Evolutionary conservation across 139 green algal genomes (phyloP), one percentile per base, ranked within the genome.

Genomic region (Haematococcus sp.): DNA sequence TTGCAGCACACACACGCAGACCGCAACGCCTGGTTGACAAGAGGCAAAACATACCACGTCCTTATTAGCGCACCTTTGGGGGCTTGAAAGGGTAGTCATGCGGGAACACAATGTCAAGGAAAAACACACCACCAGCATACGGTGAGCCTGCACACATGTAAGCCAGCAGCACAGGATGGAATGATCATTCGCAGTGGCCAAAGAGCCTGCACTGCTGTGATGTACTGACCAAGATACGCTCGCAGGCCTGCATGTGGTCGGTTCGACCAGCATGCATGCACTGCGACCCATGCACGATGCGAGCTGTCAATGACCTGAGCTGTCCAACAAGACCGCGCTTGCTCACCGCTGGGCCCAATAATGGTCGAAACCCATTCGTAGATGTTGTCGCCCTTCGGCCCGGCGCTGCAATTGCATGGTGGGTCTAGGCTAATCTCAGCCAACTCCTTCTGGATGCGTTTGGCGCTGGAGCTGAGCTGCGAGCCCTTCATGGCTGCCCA

Each of bases 361-460:
- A 98, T 97, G 0, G 95, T 97, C 4, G 89, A 92, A 1, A 97
- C 92, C 94, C 94, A 98, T 68, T 98, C 92, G 59, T 96, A 98
- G 19, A 99, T 91, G 84, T 98, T 98, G 84, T 98, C 95, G n/a
- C 92, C 94, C 56, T 99, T 99, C 1, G 95, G 95, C 0, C 95
- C 95, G 25, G 95, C 95, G 16, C 88, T 95, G 81, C 93, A 98
- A 67, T 97, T 96, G 71, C 82, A 87, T 22, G 93, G 94, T 51
- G 94, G 95, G 77, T 99, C 94, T 1, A 97, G 75, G 64, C 76
- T 89, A 34, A 99, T 98, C 63, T 99, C 95, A 7, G 92, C 92
- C 15, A 99, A 81, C 84, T 99, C 94, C 44, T 88, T 88, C 46
- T 88, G 78, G 51, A 88, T 88, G 28, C 83, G 77, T 60, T 88